Evolutionary conservation across 2,329 filamentous ascomycete genomes (phyloP).

Genomic region (Aspergillus pseudoglaucus): DNA sequence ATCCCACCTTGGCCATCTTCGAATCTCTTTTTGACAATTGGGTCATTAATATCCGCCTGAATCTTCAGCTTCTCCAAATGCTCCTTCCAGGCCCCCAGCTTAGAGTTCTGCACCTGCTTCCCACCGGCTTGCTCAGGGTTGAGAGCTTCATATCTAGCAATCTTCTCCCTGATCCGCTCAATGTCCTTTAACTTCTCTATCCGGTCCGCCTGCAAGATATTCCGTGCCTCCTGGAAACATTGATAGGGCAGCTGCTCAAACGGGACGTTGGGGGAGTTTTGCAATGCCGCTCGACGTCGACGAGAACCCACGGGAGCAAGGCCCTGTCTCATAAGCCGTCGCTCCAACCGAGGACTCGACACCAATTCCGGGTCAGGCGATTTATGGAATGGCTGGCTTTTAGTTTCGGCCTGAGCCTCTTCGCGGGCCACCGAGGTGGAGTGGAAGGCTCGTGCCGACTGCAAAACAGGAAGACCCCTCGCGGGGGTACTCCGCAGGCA

Average conservation of each 20-base stretch:
- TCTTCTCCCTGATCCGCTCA: constrained; percentile 57
- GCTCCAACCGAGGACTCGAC: constrained; percentile 57
- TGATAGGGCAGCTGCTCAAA: constrained; percentile 96
- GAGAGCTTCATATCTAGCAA: constrained; percentile 59
- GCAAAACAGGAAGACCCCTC: constrained; percentile 25
- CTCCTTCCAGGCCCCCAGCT: constrained; percentile 62
- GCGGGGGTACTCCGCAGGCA: constrained; percentile 33
- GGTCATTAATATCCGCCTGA: constrained; percentile 89
- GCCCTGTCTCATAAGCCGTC: constrained; percentile 61
- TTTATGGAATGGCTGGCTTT: constrained; percentile 37
- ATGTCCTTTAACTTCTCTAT: constrained; percentile 74
- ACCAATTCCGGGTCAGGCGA: constrained; percentile 61
- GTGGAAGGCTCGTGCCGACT: constrained; percentile 43
- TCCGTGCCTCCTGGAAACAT: constrained; percentile 93
- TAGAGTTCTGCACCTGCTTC: constrained; percentile 57
- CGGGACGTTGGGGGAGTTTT: constrained; percentile 60
- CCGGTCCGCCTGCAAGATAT: constrained; percentile 72
- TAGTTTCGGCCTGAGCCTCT: constrained; percentile 38
- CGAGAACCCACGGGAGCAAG: constrained; percentile 73
- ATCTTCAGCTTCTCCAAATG: constrained; percentile 78
- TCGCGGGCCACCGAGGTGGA: constrained; percentile 39
- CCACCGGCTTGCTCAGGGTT: constrained; percentile 56
- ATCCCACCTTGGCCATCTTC: constrained; percentile 76
- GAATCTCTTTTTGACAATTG: constrained; percentile 83
- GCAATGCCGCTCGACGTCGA: constrained; percentile 69